Evolutionary conservation across 2,329 filamentous ascomycete genomes (phyloP), one percentile per base, ranked within the genome.

Genomic region (Stenocarpella maydis): DNA sequence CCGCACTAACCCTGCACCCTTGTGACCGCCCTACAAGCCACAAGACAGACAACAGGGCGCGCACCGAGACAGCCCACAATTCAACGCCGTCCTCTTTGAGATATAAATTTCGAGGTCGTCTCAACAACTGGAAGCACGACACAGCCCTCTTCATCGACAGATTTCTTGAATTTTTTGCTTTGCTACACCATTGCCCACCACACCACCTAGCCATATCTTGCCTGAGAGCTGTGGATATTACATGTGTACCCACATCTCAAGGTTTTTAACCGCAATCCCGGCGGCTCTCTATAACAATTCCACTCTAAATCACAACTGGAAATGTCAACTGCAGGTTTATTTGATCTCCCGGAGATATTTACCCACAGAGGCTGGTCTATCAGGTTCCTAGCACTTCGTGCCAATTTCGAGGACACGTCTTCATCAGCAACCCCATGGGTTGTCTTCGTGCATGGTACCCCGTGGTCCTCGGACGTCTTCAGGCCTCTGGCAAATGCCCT

Each of bases 371-470:
- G 58, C n/a, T 63, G 58, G 43, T 49, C 58, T 4, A 63, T 63
- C 28, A 61, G 41, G 17, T 37, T 47, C 14, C 19, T 47, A 12
- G 39, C 39, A 31, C 55, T 39, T 5, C 58, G 31, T 1, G n/a
- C 17, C 26, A 21, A 31, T 10, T 10, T 47, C n/a, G 6, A 34
- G 12, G 28, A 21, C 26, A 8, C 24, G 9, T 21, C 41, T 14
- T 19, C 26, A 17, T 21, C 28, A 15, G 12, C 43, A 37, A 24
- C 9, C 1, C 43, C 58, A 7, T 63, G 58, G 43, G 43, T 63
- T 8, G 58, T 63, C 19, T 63, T 63, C 28, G 58, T 63, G n/a
- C 58, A 63, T n/a, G 58, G 58, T 12, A 63, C 58, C 5, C 58
- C 43, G 4, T 63, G 58, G 58, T 49, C 58, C n/a, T 63, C 58